Percentiles rank a stretch among this genome's conserved stretches.
Evolutionary conservation across 2,329 filamentous ascomycete species (phyloP).

Genomic region (Talaromyces sp.): DNA sequence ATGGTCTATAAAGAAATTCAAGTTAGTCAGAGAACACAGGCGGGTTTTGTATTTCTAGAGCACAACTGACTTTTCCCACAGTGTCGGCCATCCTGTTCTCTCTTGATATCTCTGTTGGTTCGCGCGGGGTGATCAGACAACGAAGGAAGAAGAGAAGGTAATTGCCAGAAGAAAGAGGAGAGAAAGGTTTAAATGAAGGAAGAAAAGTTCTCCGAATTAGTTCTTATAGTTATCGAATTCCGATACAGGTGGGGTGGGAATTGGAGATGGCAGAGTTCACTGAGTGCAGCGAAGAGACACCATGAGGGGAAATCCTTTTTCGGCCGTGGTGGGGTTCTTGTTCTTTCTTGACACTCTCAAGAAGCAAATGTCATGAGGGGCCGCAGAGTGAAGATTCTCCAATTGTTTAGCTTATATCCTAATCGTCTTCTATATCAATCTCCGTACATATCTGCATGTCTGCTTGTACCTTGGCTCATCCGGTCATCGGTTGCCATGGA

Average conservation of each 20-base stretch:
- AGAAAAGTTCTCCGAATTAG: background rate
- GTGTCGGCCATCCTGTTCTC: slow-evolving; percentile 48
- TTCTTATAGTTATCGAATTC: slow-evolving; percentile 7
- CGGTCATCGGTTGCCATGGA: background rate
- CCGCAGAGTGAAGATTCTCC: background rate
- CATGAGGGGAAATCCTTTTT: slow-evolving; percentile 3
- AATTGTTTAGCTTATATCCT: background rate
- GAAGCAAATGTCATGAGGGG: background rate
- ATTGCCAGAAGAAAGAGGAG: background rate
- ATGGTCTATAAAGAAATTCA: slow-evolving; percentile 61
- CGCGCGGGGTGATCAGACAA: background rate
- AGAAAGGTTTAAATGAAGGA: background rate
- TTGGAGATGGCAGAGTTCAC: background rate
- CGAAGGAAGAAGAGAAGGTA: background rate
- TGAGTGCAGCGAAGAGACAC: too few relatives aligned
- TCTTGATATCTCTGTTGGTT: background rate
- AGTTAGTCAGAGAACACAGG: background rate
- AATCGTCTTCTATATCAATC: background rate
- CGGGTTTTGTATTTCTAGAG: background rate
- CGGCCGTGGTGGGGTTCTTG: background rate
- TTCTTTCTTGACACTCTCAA: background rate
- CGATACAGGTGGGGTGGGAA: background rate
- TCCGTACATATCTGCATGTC: background rate
- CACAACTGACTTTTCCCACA: slow-evolving; percentile 49
- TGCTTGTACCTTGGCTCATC: background rate